Conservation (phyloP, 768 basidiomycete species). For the Hirschioporus abietinus region DNA sequence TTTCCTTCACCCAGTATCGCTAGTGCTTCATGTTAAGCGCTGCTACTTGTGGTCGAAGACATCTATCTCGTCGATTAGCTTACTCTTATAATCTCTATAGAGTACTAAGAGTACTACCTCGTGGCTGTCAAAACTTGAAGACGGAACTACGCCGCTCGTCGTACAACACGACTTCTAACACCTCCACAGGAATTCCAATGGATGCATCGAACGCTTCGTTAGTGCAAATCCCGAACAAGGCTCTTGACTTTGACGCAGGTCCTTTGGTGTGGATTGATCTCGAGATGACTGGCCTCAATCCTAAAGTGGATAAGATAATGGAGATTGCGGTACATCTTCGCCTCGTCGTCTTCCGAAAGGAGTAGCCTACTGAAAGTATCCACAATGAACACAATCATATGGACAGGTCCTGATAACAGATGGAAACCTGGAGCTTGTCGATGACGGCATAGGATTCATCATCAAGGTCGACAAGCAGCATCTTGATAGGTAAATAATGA, state of each 20-base stretch:
- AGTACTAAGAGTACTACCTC: too few species aligned
- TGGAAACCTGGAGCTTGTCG: conserved; percentile 74
- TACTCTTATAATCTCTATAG: too few species aligned
- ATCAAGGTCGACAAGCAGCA: conserved; percentile 65
- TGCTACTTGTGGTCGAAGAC: too few species aligned
- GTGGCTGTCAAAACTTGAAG: too few species aligned
- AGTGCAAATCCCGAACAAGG: neutral
- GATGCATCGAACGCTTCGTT: neutral
- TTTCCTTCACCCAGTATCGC: too few species aligned
- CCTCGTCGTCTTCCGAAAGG: conserved; percentile 1
- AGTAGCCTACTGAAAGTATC: neutral
- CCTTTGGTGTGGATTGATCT: conserved; percentile 84
- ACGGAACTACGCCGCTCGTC: too few species aligned
- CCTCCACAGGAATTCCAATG: neutral
- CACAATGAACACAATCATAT: neutral
- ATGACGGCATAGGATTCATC: conserved; percentile 74
- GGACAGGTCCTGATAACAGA: conserved; percentile 80
- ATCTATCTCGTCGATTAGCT: too few species aligned
- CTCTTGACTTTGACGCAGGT: conserved; percentile 45
- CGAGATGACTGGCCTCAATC: conserved; percentile 80
- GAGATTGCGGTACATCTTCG: conserved; percentile 63
- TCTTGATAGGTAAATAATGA: conserved; percentile 57
- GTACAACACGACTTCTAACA: too few species aligned
- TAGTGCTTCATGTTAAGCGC: too few species aligned
- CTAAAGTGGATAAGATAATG: conserved; percentile 60